Conservation (phyloP, 106 monocot genomes). For the Triglochin maritima region DNA sequence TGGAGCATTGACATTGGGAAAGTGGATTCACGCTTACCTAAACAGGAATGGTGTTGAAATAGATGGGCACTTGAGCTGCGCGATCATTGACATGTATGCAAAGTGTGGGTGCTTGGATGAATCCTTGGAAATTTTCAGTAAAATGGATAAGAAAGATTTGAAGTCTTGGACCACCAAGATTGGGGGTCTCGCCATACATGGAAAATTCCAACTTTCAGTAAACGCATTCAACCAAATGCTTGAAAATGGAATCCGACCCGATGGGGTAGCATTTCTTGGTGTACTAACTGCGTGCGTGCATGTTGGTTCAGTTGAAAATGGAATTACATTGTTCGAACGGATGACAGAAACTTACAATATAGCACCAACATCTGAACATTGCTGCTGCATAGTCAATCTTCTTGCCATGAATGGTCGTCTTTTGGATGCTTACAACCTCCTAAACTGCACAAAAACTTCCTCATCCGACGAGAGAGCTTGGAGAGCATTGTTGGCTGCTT, state of each 20-base stretch:
- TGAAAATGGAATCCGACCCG: constrained; percentile 14
- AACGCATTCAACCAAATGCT: constrained; percentile 29
- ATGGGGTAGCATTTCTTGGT: constrained; percentile 28
- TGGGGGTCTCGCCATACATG: constrained; percentile 27
- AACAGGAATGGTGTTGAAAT: constrained; percentile 20
- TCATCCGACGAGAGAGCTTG: constrained; percentile 15
- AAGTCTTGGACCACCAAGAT: constrained; percentile 35
- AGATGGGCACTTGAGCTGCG: constrained; percentile 18
- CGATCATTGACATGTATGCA: constrained; percentile 40
- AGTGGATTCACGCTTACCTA: constrained; percentile 36
- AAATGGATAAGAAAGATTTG: constrained; percentile 18
- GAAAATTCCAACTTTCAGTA: constrained; percentile 14
- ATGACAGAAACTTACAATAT: constrained; percentile 23
- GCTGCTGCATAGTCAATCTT: constrained; percentile 40
- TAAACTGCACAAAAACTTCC: background rate
- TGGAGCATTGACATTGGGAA: constrained; percentile 28
- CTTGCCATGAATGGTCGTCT: constrained; percentile 19
- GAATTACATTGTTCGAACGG: constrained; percentile 17
- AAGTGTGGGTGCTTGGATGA: constrained; percentile 38
- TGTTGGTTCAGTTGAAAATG: constrained; percentile 30
- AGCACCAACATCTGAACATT: constrained; percentile 29
- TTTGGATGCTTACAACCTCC: constrained; percentile 20
- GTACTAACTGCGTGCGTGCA: constrained; percentile 32
- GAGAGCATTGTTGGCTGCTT: constrained; percentile 28
- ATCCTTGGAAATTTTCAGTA: constrained; percentile 26